These are phyloP conservation scores for Agrocybe pediades DNA, from an alignment of 768 basidiomycete species.

Conservation along the genomic window DNA sequence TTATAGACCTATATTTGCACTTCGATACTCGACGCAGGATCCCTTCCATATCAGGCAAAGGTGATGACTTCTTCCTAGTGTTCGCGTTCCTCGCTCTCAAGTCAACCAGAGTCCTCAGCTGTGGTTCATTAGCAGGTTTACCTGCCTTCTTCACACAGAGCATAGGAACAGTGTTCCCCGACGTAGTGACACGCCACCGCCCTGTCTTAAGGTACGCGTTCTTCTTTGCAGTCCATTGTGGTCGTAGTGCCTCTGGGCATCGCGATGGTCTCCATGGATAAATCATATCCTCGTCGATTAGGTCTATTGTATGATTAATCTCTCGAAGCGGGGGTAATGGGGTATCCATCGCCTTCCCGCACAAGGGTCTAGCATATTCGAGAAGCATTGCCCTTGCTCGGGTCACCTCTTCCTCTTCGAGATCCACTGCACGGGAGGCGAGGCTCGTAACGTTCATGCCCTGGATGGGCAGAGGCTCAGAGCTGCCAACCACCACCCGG, in stretches of 20 bases:
- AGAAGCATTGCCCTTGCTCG: slow-evolving; percentile 14
- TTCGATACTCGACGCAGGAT: slow-evolving; percentile 23
- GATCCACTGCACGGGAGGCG: slow-evolving; percentile 2
- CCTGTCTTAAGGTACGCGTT: slow-evolving; percentile 25
- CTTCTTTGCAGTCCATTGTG: slow-evolving; percentile 26
- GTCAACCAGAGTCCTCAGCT: slow-evolving; percentile 31
- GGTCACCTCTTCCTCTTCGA: slow-evolving; percentile 12
- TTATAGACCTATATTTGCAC: slow-evolving; percentile 23
- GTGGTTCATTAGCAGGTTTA: slow-evolving; percentile 16
- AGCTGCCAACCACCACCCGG: slow-evolving; percentile 25
- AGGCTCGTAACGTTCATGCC: slow-evolving; percentile 12
- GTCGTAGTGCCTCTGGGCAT: slow-evolving; percentile 34
- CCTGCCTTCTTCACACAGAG: slow-evolving; percentile 22
- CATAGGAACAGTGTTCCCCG: slow-evolving; percentile 33
- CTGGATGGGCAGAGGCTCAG: slow-evolving; percentile 16
- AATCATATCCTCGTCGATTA: slow-evolving; percentile 30
- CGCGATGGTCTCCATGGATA: slow-evolving; percentile 33
- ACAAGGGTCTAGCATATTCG: slow-evolving; percentile 24
- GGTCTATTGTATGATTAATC: slow-evolving; percentile 41
- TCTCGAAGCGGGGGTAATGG: slow-evolving; percentile 34
- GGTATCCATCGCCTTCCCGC: slow-evolving; percentile 24
- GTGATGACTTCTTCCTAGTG: slow-evolving; percentile 28
- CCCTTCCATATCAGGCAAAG: slow-evolving; percentile 25
- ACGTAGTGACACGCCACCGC: slow-evolving; percentile 28
- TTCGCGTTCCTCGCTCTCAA: slow-evolving; percentile 35